Percentiles rank a stretch among this genome's conserved stretches.
Conservation (phyloP, 1,139 yeast species). For the Saccharomyces hybrid region DNA sequence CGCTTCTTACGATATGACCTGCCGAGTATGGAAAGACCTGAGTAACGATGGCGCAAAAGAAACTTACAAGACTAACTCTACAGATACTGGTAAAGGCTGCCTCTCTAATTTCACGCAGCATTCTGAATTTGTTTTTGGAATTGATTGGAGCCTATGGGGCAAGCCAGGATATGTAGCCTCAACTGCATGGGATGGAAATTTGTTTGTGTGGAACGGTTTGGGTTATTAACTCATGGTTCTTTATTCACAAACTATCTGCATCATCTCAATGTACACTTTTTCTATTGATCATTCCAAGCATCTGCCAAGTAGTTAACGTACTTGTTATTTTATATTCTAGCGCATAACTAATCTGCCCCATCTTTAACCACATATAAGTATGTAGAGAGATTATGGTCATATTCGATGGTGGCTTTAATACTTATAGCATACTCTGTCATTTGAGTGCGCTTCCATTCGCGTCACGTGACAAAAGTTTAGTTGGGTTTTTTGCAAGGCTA, state of each 20-base stretch:
- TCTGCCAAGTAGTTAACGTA: not conserved
- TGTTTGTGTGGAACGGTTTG: conserved; percentile 77
- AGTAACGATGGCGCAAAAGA: conserved; percentile 43
- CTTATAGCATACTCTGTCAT: not conserved
- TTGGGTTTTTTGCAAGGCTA: not conserved
- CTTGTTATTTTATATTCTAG: not conserved
- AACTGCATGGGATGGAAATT: conserved; percentile 95
- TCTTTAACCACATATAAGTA: not conserved
- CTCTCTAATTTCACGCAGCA: conserved; percentile 60
- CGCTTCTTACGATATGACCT: conserved; percentile 88
- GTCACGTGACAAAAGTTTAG: not conserved
- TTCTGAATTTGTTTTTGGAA: conserved; percentile 86
- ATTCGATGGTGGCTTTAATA: not conserved
- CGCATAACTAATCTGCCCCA: not conserved
- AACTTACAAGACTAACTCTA: conserved; percentile 38
- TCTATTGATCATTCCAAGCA: not conserved
- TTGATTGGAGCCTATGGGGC: conserved; percentile 96
- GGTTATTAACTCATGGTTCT: not conserved
- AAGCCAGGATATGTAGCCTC: conserved; percentile 93
- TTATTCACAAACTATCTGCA: not conserved
- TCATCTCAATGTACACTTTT: too few species aligned
- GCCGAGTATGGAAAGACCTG: conserved; percentile 74
- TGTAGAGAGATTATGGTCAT: not conserved
- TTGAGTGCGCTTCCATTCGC: not conserved
- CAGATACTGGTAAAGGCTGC: conserved; percentile 41